phyloP scores from a whole-genome alignment of 768 basidiomycete species.

The Collybia nuda region DNA sequence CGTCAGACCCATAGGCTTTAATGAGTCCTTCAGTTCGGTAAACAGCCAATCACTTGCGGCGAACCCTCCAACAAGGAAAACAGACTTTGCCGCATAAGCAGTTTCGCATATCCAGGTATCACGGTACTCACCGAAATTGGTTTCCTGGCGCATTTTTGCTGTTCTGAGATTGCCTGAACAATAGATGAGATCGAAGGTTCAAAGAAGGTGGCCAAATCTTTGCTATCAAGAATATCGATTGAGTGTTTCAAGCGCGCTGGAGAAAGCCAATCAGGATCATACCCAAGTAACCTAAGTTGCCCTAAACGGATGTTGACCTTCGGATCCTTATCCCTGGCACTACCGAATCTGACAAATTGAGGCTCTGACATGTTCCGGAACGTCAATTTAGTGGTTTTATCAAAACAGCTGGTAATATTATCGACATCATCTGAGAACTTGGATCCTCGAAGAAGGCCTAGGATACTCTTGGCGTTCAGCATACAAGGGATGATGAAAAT shows the following conservation, averaged over 20 bases:
- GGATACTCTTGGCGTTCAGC: background rate
- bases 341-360: conserved; percentile 46
- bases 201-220: conserved; percentile 24
- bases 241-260: background rate
- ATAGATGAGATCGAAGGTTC: conserved; percentile 23
- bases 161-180: conserved; percentile 13
- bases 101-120: background rate
- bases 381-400: conserved; percentile 42
- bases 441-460: conserved; percentile 39
- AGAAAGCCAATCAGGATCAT: conserved; percentile 3
- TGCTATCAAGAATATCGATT: conserved; percentile 7
- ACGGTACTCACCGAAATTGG: conserved; percentile 17
- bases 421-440: conserved; percentile 37
- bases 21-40: conserved; percentile 32
- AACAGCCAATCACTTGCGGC: conserved; percentile 51
- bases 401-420: conserved; percentile 41
- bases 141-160: conserved; percentile 4
- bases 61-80: conserved; percentile 55
- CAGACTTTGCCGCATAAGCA: conserved; percentile 19
- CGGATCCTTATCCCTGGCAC: conserved; percentile 35
- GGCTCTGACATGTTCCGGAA: conserved; percentile 35
- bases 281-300: conserved; percentile 41
- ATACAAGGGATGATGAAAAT: too few species aligned
- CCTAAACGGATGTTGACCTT: conserved; percentile 41
- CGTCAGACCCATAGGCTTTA: conserved; percentile 30